Percentiles rank a stretch among this genome's conserved stretches.
Evolutionary conservation across 192 early-diverging fungal species (phyloP).

Genomic region (Phlyctochytrium planicorne): DNA sequence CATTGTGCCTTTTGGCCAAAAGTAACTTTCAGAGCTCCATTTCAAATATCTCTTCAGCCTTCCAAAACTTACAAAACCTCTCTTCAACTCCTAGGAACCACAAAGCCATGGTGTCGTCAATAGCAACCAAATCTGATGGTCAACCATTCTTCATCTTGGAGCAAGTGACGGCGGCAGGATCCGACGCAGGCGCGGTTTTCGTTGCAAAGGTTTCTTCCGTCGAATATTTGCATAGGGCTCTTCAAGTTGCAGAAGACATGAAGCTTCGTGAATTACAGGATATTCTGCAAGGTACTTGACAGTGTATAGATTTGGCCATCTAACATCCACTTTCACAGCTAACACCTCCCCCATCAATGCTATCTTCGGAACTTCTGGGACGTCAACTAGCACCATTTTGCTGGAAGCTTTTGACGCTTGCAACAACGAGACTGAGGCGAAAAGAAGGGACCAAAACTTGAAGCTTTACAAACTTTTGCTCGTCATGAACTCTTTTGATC

Average conservation of each 20-base stretch:
- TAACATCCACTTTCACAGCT: slow-evolving; percentile 29
- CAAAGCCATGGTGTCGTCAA: slow-evolving; percentile 36
- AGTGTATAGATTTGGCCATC: neutral
- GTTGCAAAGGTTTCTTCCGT: slow-evolving; percentile 40
- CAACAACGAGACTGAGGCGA: slow-evolving; percentile 41
- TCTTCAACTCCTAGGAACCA: slow-evolving; percentile 26
- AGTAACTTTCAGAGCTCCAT: slow-evolving; percentile 12
- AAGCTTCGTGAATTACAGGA: slow-evolving; percentile 49
- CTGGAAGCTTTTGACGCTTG: slow-evolving; percentile 54
- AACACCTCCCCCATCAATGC: slow-evolving; percentile 47
- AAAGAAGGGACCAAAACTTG: slow-evolving; percentile 43
- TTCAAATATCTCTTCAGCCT: neutral
- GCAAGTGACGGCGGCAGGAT: slow-evolving; percentile 8
- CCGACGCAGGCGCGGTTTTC: slow-evolving; percentile 22
- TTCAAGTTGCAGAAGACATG: slow-evolving; percentile 45
- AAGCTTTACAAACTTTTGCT: slow-evolving; percentile 58
- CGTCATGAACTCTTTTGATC: slow-evolving; percentile 53
- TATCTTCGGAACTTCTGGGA: slow-evolving; percentile 47
- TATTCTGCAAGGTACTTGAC: slow-evolving; percentile 44
- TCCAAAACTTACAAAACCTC: too few species aligned
- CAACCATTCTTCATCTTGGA: slow-evolving; percentile 45
- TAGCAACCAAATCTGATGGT: slow-evolving; percentile 37
- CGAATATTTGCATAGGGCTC: slow-evolving; percentile 41
- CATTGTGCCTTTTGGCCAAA: slow-evolving; percentile 12
- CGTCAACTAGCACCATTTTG: slow-evolving; percentile 24